Evolutionary conservation across 208 protist genomes (phyloP).

Genomic region (Trypanosoma congolense): DNA sequence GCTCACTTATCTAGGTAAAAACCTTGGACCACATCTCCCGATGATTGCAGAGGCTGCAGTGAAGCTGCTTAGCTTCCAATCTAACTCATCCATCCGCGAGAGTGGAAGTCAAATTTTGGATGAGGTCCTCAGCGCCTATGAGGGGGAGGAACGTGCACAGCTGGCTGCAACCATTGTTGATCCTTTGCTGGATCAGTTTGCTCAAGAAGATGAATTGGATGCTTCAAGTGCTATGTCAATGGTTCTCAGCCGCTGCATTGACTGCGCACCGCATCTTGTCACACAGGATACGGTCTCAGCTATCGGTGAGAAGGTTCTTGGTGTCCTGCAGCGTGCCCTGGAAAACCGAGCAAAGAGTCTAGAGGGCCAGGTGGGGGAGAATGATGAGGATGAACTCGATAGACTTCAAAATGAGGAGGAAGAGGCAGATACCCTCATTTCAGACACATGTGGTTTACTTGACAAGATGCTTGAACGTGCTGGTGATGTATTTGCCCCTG

Average conservation of each 20-base stretch:
- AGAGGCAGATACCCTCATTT: slow-evolving; percentile 59
- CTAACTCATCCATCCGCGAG: slow-evolving; percentile 61
- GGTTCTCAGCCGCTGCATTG: slow-evolving; percentile 60
- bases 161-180: slow-evolving; percentile 43
- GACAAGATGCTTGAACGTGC: slow-evolving; percentile 62
- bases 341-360: slow-evolving; percentile 46
- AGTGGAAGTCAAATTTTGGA: slow-evolving; percentile 70
- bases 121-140: slow-evolving; percentile 54
- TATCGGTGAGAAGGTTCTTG: slow-evolving; percentile 69
- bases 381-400: slow-evolving; percentile 87
- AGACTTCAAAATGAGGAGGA: slow-evolving; percentile 64
- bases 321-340: slow-evolving; percentile 44
- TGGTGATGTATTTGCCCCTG: slow-evolving; percentile 57
- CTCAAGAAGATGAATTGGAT: slow-evolving; percentile 54
- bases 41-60: slow-evolving; percentile 61
- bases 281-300: slow-evolving; percentile 37
- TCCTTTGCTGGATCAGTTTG: slow-evolving; percentile 51
- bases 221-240: slow-evolving; percentile 61
- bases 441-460: slow-evolving; percentile 50
- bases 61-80: slow-evolving; percentile 50
- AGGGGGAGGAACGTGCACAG: slow-evolving; percentile 34
- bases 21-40: slow-evolving; percentile 52
- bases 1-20: slow-evolving; percentile 49
- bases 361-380: slow-evolving; percentile 46
- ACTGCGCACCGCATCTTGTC: slow-evolving; percentile 47